Conservation (phyloP, 345 rosid genomes). For the Lepidium africanum region DNA sequence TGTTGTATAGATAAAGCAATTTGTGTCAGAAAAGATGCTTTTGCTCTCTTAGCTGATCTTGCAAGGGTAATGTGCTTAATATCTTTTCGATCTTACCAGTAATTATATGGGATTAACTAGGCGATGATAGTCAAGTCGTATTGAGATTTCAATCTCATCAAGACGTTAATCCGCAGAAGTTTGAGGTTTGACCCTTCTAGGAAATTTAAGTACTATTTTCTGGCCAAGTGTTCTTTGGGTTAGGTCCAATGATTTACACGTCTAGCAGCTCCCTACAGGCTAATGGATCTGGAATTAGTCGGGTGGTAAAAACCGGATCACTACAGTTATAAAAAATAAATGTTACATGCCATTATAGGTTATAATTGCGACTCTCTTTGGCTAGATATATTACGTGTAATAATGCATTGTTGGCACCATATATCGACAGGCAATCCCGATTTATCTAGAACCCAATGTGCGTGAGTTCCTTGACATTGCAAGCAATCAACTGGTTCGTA, state of each 20-base stretch:
- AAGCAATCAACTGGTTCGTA: conserved; percentile 67
- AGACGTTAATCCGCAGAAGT: too few species aligned
- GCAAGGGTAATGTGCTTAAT: conserved; percentile 31
- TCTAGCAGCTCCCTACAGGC: too few species aligned
- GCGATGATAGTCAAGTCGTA: neutral
- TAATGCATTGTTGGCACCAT: neutral
- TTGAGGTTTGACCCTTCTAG: too few species aligned
- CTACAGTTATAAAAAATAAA: too few species aligned
- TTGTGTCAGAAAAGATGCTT: conserved; percentile 70
- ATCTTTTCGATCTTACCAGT: neutral
- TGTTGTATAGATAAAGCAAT: conserved; percentile 82
- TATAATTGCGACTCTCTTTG: neutral
- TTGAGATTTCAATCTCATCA: too few species aligned
- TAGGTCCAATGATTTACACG: too few species aligned
- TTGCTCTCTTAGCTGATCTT: conserved; percentile 79
- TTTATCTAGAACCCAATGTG: conserved; percentile 51
- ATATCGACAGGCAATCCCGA: conserved; percentile 42
- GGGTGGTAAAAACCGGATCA: too few species aligned
- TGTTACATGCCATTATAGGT: neutral
- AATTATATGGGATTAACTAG: neutral
- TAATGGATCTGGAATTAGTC: too few species aligned
- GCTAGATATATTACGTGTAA: neutral
- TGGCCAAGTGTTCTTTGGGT: too few species aligned
- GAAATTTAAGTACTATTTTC: too few species aligned
- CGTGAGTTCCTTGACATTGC: conserved; percentile 51